A percentile compares a stretch with the other conserved stretches of the same genome.
These are phyloP conservation scores for Cryptosporidium ubiquitum DNA, from an alignment of 169 alveolate species.

Conservation along the genomic window DNA sequence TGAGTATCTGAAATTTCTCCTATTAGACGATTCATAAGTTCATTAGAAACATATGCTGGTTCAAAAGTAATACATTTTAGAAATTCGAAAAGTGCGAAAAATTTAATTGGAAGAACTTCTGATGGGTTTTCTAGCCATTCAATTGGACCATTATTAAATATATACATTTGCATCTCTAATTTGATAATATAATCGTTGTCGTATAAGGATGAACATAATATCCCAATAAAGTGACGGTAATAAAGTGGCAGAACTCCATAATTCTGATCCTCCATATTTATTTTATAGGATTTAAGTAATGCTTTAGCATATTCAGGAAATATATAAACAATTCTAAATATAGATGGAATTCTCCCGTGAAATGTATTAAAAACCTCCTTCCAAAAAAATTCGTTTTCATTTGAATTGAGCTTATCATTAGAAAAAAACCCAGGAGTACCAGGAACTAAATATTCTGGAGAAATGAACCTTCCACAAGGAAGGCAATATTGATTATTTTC, in stretches of 20 bases:
- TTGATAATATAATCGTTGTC: conserved; percentile 45
- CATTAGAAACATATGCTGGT: conserved; percentile 32
- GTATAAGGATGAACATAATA: conserved; percentile 29
- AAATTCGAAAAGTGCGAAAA: conserved; percentile 10
- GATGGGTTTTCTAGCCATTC: conserved; percentile 65
- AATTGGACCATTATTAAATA: conserved; percentile 53
- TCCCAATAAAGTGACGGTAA: conserved; percentile 64
- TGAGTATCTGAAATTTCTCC: conserved; percentile 36
- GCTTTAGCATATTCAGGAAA: conserved; percentile 61
- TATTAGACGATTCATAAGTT: conserved; percentile 3
- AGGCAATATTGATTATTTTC: conserved; percentile 1
- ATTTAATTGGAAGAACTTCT: conserved; percentile 10
- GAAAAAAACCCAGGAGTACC: conserved; percentile 17
- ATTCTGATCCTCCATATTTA: conserved; percentile 27
- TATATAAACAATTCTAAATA: conserved; percentile 23
- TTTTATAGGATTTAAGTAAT: conserved; percentile 23
- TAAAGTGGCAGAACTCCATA: conserved; percentile 20
- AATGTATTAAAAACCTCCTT: conserved; percentile 34
- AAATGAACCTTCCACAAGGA: conserved; percentile 63
- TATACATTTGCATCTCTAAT: conserved; percentile 66
- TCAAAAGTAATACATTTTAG: conserved; percentile 33
- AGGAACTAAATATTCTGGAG: conserved; percentile 51
- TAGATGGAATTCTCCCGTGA: conserved; percentile 57
- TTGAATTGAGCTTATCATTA: neutral
- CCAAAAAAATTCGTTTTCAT: conserved; percentile 10